Evolutionary conservation across 1,284 basidiomycete species (phyloP), one percentile per base, ranked within the genome.

Genomic region (Mycena citricolor): DNA sequence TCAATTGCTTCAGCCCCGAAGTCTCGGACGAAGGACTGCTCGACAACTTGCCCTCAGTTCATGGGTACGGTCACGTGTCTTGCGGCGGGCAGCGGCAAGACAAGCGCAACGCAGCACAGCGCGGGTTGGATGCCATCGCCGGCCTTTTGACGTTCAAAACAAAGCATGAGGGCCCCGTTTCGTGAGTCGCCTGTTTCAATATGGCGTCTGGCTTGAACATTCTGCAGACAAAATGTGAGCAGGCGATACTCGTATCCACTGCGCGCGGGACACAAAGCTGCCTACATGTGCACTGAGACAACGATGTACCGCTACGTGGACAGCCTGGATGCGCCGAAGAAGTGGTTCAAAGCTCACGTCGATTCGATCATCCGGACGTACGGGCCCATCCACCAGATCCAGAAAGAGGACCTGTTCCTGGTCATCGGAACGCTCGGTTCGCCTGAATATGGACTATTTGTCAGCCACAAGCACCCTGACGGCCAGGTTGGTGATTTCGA

Each of bases 391-490:
- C 76, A 83, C 56, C 65, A 64, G 14, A 71, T 87, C 38, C 69
- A 68, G 41, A 76, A 71, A 48, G 83, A 87, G 55, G 84, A 88
- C 56, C 58, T 88, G 21, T 76, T 74, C 45, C 59, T 86, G 3
- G 83, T 87, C 16, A 77, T 85, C 22, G 84, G 84, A 21, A 72
- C 78, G 0, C 65, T 87, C 19, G 73, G 79, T 32, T 74, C 83
- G 4, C 66, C 73, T 2, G 76, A 84, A 47, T 83, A 83, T 56
- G 81, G 72, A 8, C 57, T 81, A 3, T 79, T 81, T 55, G 79
- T 83, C 29, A 81, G 79, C 54, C 77, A 82, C 55, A 66, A 67
- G 43, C 78, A 83, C 58, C 70, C 74, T 0, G 75, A 80, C 48
- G 75, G 78, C 4, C 71, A 74, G 60, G 51, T 49, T 11, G 13